phyloP scores from a whole-genome alignment of 2,329 filamentous ascomycete genomes.

The Fusarium sp. region DNA sequence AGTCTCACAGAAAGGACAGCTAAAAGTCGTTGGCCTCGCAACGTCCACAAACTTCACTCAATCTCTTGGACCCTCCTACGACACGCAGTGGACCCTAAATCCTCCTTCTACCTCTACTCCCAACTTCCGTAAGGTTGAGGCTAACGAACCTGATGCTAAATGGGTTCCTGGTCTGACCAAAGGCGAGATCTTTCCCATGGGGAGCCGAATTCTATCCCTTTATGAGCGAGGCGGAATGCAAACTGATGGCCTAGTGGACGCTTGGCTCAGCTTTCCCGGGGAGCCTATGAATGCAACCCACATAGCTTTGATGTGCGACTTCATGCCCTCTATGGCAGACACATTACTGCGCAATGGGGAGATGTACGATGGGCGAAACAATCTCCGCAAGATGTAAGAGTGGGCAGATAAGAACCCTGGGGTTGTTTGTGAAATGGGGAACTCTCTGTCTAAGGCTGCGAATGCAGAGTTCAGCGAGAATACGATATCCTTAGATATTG shows the following conservation, averaged over 20 bases:
- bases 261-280: background rate
- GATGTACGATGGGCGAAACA: background rate
- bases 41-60: background rate
- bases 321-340: background rate
- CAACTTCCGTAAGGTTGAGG: background rate
- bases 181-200: background rate
- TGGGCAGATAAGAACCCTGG: background rate
- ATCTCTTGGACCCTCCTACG: background rate
- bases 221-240: background rate
- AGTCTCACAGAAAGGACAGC: background rate
- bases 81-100: background rate
- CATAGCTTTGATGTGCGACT: background rate
- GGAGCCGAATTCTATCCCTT: background rate
- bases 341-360: background rate
- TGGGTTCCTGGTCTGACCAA: background rate
- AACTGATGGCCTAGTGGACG: background rate
- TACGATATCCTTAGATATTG: background rate
- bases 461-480: background rate
- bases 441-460: background rate
- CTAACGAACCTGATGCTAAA: background rate
- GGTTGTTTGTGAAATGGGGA: background rate
- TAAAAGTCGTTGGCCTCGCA: background rate
- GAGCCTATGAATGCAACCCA: background rate
- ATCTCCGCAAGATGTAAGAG: background rate
- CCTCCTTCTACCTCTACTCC: background rate